Evolutionary conservation across 2,329 filamentous ascomycete species (phyloP), one percentile per base, ranked within the genome.

Genomic region (Fusarium falciforme): DNA sequence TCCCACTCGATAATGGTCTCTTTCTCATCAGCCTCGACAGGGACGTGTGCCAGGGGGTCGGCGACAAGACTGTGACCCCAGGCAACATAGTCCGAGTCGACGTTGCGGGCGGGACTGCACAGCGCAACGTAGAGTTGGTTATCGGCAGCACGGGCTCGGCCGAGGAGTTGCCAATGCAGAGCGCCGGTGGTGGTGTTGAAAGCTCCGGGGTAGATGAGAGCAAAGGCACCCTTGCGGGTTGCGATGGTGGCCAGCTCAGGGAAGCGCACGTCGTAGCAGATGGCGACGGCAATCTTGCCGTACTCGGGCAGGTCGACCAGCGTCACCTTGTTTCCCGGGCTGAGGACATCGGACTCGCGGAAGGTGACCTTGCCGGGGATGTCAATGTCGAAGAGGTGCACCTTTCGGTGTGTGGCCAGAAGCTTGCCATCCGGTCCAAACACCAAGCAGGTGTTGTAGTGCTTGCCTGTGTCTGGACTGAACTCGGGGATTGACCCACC

Each of bases 221-320:
- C 88, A 82, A 99, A 99, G 67, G 91, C 93, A n/a, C 93, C 95
- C 75, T 91, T 91, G 35, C 96, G 89, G 22, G 96, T 94, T 0
- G 96, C 96, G 66, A 98, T 92, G 81, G 91, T 96, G 4, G 95
- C 96, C 12, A 98, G 87, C 84, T 98, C 96, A 0, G 96, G 96
- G 86, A 99, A 99, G 44, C 96, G 94, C 64, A 99, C 91, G 84
- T 99, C 96, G 85, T 99, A 99, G 89, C 96, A 99, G 81, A 99
- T 98, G 35, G 94, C 95, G 5, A 99, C 86, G 6, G 90, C 95
- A 71, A 99, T 90, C 81, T 90, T 93, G 68, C 96, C 96, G 82
- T 97, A 98, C 74, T 93, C 94, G 4, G 95, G 94, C 33, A 98
- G 86, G 75, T 98, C 93, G 29, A 98, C 87, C 5, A 98, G 84